A percentile compares a stretch with the other conserved stretches of the same genome.
phyloP scores from a whole-genome alignment of 2,329 filamentous ascomycete genomes.

The Aspergillus caelatus region DNA sequence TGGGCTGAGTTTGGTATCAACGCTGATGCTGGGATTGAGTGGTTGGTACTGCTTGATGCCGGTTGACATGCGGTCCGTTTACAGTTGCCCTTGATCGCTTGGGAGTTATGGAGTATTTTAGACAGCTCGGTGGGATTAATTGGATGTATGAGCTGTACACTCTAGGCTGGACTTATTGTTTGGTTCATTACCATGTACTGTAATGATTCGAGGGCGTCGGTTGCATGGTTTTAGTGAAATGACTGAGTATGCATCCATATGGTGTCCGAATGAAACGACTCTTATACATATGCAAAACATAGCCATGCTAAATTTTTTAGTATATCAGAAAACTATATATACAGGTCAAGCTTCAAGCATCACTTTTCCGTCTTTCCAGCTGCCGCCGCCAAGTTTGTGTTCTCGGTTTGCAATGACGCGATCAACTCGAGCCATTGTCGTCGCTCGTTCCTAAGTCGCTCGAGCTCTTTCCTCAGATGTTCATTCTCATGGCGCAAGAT shows the following conservation, averaged over 20 bases:
- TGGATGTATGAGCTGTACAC: background rate
- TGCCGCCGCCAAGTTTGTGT: slow-evolving; percentile 48
- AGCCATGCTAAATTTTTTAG: background rate
- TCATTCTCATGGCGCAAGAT: slow-evolving; percentile 52
- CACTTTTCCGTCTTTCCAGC: slow-evolving; percentile 1
- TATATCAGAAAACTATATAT: background rate
- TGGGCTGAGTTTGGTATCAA: background rate
- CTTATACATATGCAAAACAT: background rate
- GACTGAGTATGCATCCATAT: background rate
- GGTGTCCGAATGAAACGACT: background rate
- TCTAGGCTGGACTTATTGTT: background rate
- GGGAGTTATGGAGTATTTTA: background rate
- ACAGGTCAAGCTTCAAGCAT: background rate
- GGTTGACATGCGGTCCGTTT: background rate
- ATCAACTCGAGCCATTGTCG: slow-evolving; percentile 54
- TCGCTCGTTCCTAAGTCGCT: slow-evolving; percentile 53
- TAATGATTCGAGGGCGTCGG: background rate
- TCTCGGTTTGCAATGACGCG: slow-evolving; percentile 60
- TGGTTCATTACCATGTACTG: background rate
- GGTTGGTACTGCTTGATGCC: background rate
- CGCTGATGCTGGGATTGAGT: background rate
- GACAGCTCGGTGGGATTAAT: background rate
- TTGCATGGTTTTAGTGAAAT: background rate
- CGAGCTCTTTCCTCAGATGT: slow-evolving; percentile 51
- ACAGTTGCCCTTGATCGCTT: background rate